Percentiles rank a stretch among this genome's conserved stretches.
phyloP scores from a whole-genome alignment of 2,329 filamentous ascomycete species.

The Elsinoe necatrix region DNA sequence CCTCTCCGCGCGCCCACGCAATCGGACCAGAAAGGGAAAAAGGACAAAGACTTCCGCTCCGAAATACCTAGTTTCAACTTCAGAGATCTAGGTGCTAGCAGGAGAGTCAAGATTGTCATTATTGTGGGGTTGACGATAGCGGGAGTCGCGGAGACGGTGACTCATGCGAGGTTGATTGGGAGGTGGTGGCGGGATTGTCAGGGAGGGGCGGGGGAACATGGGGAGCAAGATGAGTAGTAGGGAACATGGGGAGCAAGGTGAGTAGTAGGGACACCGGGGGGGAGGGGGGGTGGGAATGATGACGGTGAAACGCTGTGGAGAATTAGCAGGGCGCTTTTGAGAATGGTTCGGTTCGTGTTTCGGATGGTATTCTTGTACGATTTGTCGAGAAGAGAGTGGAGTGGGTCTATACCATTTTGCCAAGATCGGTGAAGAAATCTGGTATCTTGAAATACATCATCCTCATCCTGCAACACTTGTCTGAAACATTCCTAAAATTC shows the following conservation, averaged over 20 bases:
- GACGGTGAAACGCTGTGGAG: no score
- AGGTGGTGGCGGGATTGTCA: background rate
- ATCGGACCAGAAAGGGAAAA: background rate
- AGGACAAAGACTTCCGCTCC: background rate
- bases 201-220: background rate
- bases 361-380: no score
- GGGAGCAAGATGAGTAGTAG: no score
- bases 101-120: conserved; percentile 1
- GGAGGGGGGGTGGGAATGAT: no score
- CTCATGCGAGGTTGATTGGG: background rate
- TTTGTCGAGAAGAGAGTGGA: no score
- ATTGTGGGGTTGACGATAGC: background rate
- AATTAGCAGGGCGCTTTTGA: no score
- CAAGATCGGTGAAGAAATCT: background rate
- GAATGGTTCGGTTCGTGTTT: no score
- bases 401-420: background rate
- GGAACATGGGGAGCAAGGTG: no score
- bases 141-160: background rate
- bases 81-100: conserved; percentile 1
- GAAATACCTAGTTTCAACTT: background rate
- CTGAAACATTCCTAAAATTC: no score
- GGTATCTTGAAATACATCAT: no score
- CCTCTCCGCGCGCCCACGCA: background rate
- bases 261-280: background rate
- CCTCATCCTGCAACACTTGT: no score